Percentiles rank a stretch among this genome's conserved stretches.
Conservation (phyloP, 2,329 filamentous ascomycete species). For the Lachnellula willkommii region DNA sequence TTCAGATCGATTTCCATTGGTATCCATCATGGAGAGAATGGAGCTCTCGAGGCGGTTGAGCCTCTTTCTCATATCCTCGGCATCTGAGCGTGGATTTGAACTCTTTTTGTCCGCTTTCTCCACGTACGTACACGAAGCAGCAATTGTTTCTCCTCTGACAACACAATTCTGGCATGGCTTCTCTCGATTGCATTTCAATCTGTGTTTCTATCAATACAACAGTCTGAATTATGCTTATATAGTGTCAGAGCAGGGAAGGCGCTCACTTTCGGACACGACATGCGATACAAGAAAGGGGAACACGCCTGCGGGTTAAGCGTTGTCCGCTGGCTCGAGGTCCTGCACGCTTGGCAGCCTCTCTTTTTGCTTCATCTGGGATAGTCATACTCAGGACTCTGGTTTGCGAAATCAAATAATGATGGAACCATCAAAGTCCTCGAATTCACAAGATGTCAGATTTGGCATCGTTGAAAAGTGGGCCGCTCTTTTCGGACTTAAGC, state of each 20-base stretch:
- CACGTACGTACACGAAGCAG: conserved; percentile 43
- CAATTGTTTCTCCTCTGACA: conserved; percentile 40
- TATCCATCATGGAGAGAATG: conserved; percentile 46
- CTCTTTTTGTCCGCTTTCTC: conserved; percentile 41
- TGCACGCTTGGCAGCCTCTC: conserved; percentile 2
- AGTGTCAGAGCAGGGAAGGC: not conserved
- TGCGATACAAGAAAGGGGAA: conserved; percentile 19
- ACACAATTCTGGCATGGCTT: conserved; percentile 48
- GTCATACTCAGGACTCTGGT: not conserved
- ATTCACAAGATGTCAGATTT: too few species aligned
- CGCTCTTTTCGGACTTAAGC: too few species aligned
- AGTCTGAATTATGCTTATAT: not conserved
- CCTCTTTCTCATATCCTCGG: conserved; percentile 47
- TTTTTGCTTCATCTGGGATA: not conserved
- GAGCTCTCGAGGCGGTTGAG: conserved; percentile 51
- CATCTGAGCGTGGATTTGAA: conserved; percentile 18
- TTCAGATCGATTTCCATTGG: not conserved
- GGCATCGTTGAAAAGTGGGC: too few species aligned
- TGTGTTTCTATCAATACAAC: conserved; percentile 6
- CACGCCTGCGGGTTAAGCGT: conserved; percentile 13
- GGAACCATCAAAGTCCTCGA: too few species aligned
- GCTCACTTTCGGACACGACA: conserved; percentile 20
- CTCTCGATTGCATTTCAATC: conserved; percentile 47
- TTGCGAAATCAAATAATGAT: too few species aligned
- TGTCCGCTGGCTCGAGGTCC: conserved; percentile 12